Percentiles rank a stretch among this genome's conserved stretches.
Evolutionary conservation across 1,139 yeast species (phyloP).

Genomic region (Saccharomyces hybrid): DNA sequence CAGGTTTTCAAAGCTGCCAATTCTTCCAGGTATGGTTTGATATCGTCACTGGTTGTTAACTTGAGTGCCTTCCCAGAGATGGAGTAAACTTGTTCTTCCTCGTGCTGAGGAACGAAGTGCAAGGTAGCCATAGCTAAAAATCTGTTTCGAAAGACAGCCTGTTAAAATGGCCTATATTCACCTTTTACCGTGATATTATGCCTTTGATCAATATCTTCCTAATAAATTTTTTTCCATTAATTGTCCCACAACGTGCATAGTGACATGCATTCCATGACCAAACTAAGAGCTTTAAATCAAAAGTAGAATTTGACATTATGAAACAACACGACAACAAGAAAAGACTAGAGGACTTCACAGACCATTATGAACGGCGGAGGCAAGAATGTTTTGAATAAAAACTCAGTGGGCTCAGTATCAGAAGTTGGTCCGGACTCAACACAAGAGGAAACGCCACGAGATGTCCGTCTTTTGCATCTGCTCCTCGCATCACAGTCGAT

Average conservation of each 20-base stretch:
- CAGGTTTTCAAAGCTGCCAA: constrained; percentile 38
- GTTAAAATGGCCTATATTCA: neutral
- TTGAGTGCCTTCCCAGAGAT: constrained; percentile 73
- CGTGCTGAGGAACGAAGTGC: constrained; percentile 31
- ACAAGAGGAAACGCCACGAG: constrained; percentile 56
- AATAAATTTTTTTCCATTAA: neutral
- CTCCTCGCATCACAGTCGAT: constrained; percentile 92
- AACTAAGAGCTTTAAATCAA: neutral
- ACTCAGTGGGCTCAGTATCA: neutral
- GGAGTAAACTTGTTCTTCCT: constrained; percentile 39
- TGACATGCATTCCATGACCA: neutral
- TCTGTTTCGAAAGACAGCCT: neutral
- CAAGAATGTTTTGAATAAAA: neutral
- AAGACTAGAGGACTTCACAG: neutral
- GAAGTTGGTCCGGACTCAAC: neutral
- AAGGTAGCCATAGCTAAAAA: constrained; percentile 32
- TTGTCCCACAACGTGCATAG: neutral
- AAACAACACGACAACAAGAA: neutral
- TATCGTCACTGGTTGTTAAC: constrained; percentile 66
- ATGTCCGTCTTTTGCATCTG: constrained; percentile 81
- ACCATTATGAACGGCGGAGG: neutral
- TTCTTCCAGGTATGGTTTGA: constrained; percentile 54
- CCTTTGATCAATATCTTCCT: neutral
- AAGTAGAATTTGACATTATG: neutral
- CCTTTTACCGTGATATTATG: neutral